Evolutionary conservation across 345 rosid genomes (phyloP).

Genomic region (Orychophragmus violaceus): DNA sequence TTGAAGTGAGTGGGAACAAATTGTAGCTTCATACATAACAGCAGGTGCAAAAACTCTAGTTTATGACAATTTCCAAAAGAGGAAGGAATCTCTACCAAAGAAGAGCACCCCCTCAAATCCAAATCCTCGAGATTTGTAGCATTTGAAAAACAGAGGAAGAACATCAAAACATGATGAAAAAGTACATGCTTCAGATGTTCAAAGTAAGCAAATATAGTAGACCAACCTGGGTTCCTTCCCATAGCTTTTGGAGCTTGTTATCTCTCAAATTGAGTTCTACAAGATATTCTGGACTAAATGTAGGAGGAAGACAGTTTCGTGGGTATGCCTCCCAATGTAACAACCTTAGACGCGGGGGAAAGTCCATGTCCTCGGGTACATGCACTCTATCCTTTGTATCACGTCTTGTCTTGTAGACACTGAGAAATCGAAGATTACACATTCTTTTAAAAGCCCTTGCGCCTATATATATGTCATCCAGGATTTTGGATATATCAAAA

Average conservation of each 20-base stretch:
- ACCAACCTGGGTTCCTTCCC: not conserved
- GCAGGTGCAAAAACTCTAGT: not conserved
- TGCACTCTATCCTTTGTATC: not conserved
- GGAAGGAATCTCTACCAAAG: not conserved
- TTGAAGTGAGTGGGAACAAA: not conserved
- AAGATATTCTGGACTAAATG: not conserved
- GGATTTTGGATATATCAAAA: not conserved
- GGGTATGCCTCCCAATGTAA: not conserved
- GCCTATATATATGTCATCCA: not conserved
- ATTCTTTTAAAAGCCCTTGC: not conserved
- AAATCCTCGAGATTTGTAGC: not conserved
- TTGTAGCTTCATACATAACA: not conserved
- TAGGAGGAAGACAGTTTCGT: not conserved
- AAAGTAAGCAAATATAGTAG: not conserved
- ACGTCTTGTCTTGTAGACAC: not conserved
- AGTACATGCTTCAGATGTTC: not conserved
- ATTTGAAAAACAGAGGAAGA: not conserved
- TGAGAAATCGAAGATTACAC: not conserved
- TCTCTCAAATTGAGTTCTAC: not conserved
- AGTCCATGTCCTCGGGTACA: not conserved
- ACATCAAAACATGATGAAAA: not conserved
- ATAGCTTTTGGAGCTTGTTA: not conserved
- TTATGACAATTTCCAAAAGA: not conserved
- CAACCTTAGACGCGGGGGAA: not conserved
- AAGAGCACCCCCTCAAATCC: no score